Percentiles rank a stretch among this genome's conserved stretches.
These are phyloP conservation scores for Epichloe elymi DNA, from an alignment of 2,329 filamentous ascomycete genomes.

Conservation along the genomic window DNA sequence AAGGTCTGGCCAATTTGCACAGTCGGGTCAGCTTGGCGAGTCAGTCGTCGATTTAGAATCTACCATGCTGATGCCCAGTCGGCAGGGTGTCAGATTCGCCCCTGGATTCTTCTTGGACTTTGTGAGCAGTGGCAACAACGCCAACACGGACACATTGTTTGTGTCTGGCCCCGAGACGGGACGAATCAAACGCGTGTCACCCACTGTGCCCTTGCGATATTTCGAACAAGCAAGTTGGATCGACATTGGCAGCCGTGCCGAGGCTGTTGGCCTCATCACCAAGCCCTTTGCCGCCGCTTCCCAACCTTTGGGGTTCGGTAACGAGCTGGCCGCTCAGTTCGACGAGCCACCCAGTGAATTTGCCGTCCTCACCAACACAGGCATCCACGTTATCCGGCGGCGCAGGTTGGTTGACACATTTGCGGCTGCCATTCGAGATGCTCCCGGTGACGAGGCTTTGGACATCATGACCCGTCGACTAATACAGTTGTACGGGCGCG, in stretches of 20 bases:
- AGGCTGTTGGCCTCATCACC: slow-evolving; percentile 68
- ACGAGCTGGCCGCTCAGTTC: slow-evolving; percentile 93
- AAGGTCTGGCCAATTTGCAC: slow-evolving; percentile 15
- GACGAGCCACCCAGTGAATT: slow-evolving; percentile 72
- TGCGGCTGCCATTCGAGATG: slow-evolving; percentile 62
- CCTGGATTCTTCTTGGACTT: slow-evolving; percentile 90
- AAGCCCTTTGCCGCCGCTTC: slow-evolving; percentile 55
- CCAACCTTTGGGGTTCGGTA: slow-evolving; percentile 71
- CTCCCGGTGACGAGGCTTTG: slow-evolving; percentile 63
- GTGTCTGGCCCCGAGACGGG: slow-evolving; percentile 80
- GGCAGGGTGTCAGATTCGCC: slow-evolving; percentile 50
- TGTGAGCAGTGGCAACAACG: slow-evolving; percentile 48
- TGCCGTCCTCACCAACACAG: slow-evolving; percentile 81
- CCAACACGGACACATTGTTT: slow-evolving; percentile 58
- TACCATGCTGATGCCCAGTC: slow-evolving; percentile 33
- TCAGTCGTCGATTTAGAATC: slow-evolving; percentile 34
- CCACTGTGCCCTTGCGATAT: slow-evolving; percentile 44
- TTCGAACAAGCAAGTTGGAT: slow-evolving; percentile 74
- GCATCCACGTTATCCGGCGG: slow-evolving; percentile 74
- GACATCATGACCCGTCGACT: slow-evolving; percentile 76
- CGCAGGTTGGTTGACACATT: slow-evolving; percentile 85
- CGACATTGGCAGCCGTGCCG: slow-evolving; percentile 56
- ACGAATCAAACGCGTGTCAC: slow-evolving; percentile 53
- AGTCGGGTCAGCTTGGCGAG: slow-evolving; percentile 18
- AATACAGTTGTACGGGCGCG: slow-evolving; percentile 72